Base-by-base conservation (phyloP, 2,329 filamentous ascomycete genomes). In the Claviceps paspali region DNA sequence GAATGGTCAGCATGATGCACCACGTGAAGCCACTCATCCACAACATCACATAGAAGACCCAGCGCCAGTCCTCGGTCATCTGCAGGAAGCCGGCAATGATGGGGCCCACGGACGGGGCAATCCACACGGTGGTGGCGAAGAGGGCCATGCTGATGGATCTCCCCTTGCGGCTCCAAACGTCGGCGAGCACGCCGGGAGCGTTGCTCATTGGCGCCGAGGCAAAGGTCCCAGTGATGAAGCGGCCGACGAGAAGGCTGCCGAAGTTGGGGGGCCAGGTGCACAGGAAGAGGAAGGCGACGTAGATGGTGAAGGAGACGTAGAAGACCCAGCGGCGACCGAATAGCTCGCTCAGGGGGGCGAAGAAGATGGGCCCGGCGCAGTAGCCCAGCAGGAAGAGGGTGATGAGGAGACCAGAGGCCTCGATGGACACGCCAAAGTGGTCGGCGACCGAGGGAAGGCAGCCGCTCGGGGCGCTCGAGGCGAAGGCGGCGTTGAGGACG, bases 341-440 rank as follows among this genome's bases (percentile, higher is more conserved):
- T 40, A 73, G 68, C 50, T 76, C 72, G 27, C 62, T 68, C 15
- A 74, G 47, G 0, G 71, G 73, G 1, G 70, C 72, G 46, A 72
- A 76, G 2, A 74, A 34, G 3, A 78, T 54, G 0, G 73, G 73
- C 0, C 74, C 74, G 2, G 67, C 63, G 42, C 67, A 68, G 50
- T 76, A 78, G 4, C 56, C 70, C 4, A 73, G 56, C 19, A 74
- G 55, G 45, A 73, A 75, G 8, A 73, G 49, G 0, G 68, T 69
- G 30, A 70, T 65, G 1, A 67, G 66, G 7, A 74, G 55, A 2
- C 60, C 61, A 0, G 65, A 64, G 2, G 57, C 65, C 41, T 65
- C 62, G 5, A 39, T 43, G 0, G 67, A 70, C 2, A 75, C 59
- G 12, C 53, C 44, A 37, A 74, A 69, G 11, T 51, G 38, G 19